Evolutionary conservation across 2,329 filamentous ascomycete species (phyloP).

Genomic region (Ophiostoma quercus): DNA sequence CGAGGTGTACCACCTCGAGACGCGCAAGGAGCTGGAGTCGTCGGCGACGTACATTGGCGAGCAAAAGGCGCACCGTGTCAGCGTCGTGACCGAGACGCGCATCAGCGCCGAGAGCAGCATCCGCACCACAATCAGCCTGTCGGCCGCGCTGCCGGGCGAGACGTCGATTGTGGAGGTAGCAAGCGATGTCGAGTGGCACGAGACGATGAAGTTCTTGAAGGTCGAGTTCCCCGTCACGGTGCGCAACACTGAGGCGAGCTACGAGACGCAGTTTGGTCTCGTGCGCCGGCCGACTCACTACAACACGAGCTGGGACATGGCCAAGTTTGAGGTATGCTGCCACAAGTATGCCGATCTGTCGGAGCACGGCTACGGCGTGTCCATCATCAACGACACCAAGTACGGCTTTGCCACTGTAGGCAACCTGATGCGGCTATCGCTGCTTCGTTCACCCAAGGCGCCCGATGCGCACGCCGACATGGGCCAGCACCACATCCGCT

Average conservation of each 20-base stretch:
- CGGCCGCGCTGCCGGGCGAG: conserved; percentile 59
- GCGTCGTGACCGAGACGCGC: conserved; percentile 74
- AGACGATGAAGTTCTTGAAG: conserved; percentile 97
- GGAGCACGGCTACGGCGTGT: conserved; percentile 63
- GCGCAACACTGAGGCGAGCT: conserved; percentile 84
- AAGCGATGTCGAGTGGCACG: conserved; percentile 91
- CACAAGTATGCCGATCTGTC: conserved; percentile 70
- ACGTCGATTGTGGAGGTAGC: conserved; percentile 70
- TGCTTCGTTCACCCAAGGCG: conserved; percentile 62
- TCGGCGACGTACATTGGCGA: conserved; percentile 67
- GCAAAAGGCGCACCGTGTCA: conserved; percentile 67
- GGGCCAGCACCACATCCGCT: conserved; percentile 60
- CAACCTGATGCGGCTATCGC: conserved; percentile 61
- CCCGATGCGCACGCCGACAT: conserved; percentile 66
- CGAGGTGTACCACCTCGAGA: conserved; percentile 90
- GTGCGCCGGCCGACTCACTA: conserved; percentile 90
- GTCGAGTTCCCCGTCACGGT: conserved; percentile 95
- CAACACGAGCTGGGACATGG: conserved; percentile 87
- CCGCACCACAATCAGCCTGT: conserved; percentile 77
- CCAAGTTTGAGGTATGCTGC: conserved; percentile 72
- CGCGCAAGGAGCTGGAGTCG: conserved; percentile 67
- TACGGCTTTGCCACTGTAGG: conserved; percentile 65
- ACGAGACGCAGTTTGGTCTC: conserved; percentile 92
- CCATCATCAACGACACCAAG: conserved; percentile 64
- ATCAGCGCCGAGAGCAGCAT: conserved; percentile 85